Evolutionary conservation across 768 basidiomycete genomes (phyloP).

Genomic region (Albatrellus ellisii): DNA sequence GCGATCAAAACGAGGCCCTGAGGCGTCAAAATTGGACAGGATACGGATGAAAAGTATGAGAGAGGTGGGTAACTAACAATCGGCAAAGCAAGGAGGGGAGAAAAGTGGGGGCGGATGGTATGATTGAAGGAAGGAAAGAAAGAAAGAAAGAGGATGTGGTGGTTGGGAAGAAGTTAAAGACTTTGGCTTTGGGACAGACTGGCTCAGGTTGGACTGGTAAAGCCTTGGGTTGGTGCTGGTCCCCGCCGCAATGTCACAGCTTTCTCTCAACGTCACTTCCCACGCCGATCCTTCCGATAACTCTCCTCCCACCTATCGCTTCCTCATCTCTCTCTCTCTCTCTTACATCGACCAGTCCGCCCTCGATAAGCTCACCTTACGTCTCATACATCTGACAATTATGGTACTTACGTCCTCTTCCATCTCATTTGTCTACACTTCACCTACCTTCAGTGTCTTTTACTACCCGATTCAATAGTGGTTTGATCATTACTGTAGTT

Average conservation of each 20-base stretch:
- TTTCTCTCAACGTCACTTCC: neutral
- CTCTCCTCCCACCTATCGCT: neutral
- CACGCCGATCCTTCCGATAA: conserved; percentile 2
- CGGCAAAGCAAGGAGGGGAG: neutral
- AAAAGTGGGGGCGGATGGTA: too few species aligned
- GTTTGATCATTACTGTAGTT: too few species aligned
- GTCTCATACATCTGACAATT: too few species aligned
- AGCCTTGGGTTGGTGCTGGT: neutral
- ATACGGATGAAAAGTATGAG: neutral
- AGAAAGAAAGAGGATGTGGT: too few species aligned
- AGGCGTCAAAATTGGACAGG: neutral
- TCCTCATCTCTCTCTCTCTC: neutral
- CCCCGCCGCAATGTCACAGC: neutral
- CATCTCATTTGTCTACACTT: too few species aligned
- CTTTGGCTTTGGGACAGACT: too few species aligned
- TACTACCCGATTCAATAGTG: too few species aligned
- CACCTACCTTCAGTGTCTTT: too few species aligned
- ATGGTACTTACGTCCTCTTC: too few species aligned
- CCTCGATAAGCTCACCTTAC: too few species aligned
- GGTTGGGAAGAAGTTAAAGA: too few species aligned
- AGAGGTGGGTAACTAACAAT: neutral
- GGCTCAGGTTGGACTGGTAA: neutral
- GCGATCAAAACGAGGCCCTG: conserved; percentile 2
- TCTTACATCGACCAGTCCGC: neutral
- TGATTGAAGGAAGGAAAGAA: too few species aligned